A percentile compares a stretch with the other conserved stretches of the same genome.
Conservation (phyloP, 164 flowering plant genomes). For the Stephania japonica region DNA sequence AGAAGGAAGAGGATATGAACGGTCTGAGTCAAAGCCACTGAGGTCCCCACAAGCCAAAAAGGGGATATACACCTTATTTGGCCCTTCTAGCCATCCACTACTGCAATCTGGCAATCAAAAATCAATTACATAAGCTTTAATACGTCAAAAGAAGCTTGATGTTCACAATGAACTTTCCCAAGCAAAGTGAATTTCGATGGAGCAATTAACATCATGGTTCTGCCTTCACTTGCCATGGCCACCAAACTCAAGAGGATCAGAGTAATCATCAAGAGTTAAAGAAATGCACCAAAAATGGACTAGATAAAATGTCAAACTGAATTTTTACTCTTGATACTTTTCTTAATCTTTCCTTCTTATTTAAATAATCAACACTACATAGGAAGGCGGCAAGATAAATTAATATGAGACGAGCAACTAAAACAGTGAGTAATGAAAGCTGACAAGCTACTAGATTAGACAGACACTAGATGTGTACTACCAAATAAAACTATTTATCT, state of each 20-base stretch:
- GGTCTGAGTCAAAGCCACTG: slow-evolving; percentile 86
- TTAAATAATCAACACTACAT: too few species aligned
- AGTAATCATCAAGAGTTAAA: too few species aligned
- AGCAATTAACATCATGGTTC: background rate
- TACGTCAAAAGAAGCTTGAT: background rate
- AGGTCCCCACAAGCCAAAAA: slow-evolving; percentile 97
- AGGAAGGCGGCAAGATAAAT: too few species aligned
- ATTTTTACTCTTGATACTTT: background rate
- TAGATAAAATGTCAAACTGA: too few species aligned
- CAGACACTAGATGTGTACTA: too few species aligned
- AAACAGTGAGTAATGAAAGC: background rate
- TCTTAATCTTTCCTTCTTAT: background rate
- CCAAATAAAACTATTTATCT: background rate
- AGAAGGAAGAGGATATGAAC: slow-evolving; percentile 92
- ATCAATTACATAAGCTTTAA: background rate
- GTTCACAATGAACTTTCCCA: background rate
- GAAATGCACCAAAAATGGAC: too few species aligned
- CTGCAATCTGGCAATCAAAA: slow-evolving; percentile 66
- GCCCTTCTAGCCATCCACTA: slow-evolving; percentile 95
- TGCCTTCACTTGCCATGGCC: background rate
- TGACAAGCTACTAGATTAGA: background rate
- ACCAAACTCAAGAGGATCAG: background rate
- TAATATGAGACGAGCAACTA: background rate
- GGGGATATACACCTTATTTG: slow-evolving; percentile 91
- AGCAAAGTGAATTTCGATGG: background rate